These are phyloP conservation scores for Boletellus sp. DNA, from an alignment of 768 basidiomycete species.

Conservation along the genomic window DNA sequence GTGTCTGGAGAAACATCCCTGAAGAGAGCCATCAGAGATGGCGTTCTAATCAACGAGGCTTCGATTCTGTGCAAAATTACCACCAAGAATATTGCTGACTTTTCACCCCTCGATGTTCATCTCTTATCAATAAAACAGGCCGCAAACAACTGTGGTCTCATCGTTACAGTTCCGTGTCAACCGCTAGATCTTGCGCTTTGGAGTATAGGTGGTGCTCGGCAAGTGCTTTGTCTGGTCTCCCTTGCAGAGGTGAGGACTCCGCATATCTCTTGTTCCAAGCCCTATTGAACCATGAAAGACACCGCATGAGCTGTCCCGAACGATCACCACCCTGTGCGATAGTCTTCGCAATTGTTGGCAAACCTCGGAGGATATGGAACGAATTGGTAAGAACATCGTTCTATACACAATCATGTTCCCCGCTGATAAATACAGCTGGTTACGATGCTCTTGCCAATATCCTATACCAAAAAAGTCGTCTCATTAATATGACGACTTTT, in stretches of 20 bases:
- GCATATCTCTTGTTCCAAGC: not conserved
- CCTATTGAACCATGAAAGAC: slow-evolving; percentile 41
- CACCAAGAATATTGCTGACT: slow-evolving; percentile 18
- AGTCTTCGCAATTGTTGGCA: slow-evolving; percentile 84
- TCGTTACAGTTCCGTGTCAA: slow-evolving; percentile 55
- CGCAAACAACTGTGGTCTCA: slow-evolving; percentile 42
- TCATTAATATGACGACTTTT: slow-evolving; percentile 78
- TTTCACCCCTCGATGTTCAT: slow-evolving; percentile 12
- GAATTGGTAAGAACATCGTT: slow-evolving; percentile 58
- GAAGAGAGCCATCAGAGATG: slow-evolving; percentile 40
- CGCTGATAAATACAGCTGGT: slow-evolving; percentile 51
- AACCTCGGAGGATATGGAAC: slow-evolving; percentile 93
- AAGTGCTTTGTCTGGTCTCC: slow-evolving; percentile 71
- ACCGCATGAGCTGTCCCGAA: slow-evolving; percentile 69
- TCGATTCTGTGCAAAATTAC: slow-evolving; percentile 42
- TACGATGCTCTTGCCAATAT: slow-evolving; percentile 83
- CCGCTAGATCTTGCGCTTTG: slow-evolving; percentile 74
- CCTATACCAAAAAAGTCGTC: slow-evolving; percentile 61
- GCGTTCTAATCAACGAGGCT: slow-evolving; percentile 36
- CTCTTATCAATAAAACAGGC: not conserved
- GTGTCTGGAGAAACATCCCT: slow-evolving; percentile 37
- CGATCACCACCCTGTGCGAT: slow-evolving; percentile 71
- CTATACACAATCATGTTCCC: not conserved
- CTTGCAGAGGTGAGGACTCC: slow-evolving; percentile 56
- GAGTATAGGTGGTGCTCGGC: slow-evolving; percentile 78